Evolutionary conservation across 2,329 filamentous ascomycete genomes (phyloP), one percentile per base, ranked within the genome.

Genomic region (Apiospora rasikravindrae): DNA sequence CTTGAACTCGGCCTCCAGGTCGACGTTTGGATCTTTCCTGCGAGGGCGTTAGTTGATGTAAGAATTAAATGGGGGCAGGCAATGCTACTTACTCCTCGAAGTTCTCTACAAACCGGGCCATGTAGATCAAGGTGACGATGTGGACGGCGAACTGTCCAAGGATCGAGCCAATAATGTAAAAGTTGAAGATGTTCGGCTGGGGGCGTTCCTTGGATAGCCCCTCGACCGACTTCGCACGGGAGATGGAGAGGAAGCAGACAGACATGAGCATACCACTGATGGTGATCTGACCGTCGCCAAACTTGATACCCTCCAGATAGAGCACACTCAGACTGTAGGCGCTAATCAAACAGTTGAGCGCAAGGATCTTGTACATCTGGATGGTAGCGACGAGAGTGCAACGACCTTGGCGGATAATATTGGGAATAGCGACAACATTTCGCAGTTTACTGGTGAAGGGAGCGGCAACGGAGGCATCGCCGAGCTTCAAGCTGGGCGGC

Each of bases 201-300:
- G 96, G 96, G 51, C 96, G 93, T 84, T 99, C 96, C 85, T 98
- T 98, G 75, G 96, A 98, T 33, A 99, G 87, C 47, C 93, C 93
- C 84, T 99, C 96, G 70, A 99, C 96, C 42, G 96, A 94, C 86
- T 95, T 96, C 51, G 96, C 96, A 73, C 96, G 93, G n/a, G 96
- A 98, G 79, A 99, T 98, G 74, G 95, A 98, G 78, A 99, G 86
- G 89, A 99, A 99, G 85, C 96, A 99, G 69, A 99, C 96, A 78
- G 95, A 98, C 96, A 99, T 98, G 82, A 99, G 92, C 94, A 99
- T 98, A 77, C 96, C 96, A 77, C 95, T 98, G 79, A 99, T 98
- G 22, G 96, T 99, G 76, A 98, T 96, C 84, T 99, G 96, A 4
- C 95, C 95, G 81, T 99, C 96, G 71, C 96, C 95, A 81, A 99